A percentile compares a stretch with the other conserved stretches of the same genome.
phyloP scores from a whole-genome alignment of 306 rosid genomes.

The Cicer yamashitae region DNA sequence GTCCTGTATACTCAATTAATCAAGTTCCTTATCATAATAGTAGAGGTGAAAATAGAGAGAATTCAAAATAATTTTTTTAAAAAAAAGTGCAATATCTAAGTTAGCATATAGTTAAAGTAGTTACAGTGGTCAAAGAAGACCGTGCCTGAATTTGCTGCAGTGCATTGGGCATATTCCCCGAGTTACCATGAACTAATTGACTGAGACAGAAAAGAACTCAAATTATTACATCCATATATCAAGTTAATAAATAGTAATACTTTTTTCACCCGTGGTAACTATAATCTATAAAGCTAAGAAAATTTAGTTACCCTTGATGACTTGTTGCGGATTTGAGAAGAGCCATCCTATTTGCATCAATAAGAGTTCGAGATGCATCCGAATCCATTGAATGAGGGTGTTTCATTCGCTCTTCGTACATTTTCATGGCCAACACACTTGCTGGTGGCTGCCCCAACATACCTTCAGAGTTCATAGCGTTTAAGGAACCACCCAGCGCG shows the following conservation, averaged over 20 bases:
- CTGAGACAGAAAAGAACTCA: slow-evolving; percentile 56
- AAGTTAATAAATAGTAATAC: slow-evolving; percentile 35
- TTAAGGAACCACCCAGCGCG: slow-evolving; percentile 67
- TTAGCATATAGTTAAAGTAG: slow-evolving; percentile 44
- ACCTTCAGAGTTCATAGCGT: slow-evolving; percentile 79
- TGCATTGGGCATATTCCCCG: slow-evolving; percentile 74
- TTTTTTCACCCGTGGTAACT: slow-evolving; percentile 7
- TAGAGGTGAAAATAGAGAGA: slow-evolving; percentile 15
- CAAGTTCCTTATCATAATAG: slow-evolving; percentile 48
- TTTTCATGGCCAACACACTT: slow-evolving; percentile 78
- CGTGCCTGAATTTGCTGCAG: slow-evolving; percentile 81
- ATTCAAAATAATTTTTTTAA: slow-evolving; percentile 10
- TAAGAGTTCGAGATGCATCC: slow-evolving; percentile 70
- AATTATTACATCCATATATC: slow-evolving; percentile 39
- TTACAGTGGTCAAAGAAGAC: slow-evolving; percentile 67
- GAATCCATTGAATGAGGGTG: slow-evolving; percentile 79
- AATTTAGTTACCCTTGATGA: slow-evolving; percentile 77
- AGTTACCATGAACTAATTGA: slow-evolving; percentile 76
- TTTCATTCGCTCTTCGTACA: slow-evolving; percentile 87
- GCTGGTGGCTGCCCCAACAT: slow-evolving; percentile 82
- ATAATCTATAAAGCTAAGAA: slow-evolving; percentile 26
- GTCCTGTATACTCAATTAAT: slow-evolving; percentile 61
- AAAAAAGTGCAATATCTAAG: slow-evolving; percentile 22
- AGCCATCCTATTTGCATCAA: slow-evolving; percentile 77
- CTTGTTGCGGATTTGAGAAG: slow-evolving; percentile 72